A percentile compares a stretch with the other conserved stretches of the same genome.
Evolutionary conservation across 306 rosid genomes (phyloP).

Genomic region (Lathyrus aphaca): DNA sequence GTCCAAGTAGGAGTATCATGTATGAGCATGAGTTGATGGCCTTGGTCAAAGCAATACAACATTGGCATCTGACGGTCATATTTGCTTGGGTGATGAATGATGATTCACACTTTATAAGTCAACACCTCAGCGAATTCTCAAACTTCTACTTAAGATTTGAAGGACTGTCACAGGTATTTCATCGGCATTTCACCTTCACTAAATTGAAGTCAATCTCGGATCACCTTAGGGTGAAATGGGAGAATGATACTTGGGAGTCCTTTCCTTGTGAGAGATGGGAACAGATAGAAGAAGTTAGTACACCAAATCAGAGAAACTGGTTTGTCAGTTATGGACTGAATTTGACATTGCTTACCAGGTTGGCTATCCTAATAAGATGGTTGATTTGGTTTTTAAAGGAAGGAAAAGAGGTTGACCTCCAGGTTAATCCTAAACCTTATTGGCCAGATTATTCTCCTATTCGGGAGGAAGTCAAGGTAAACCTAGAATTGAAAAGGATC

Average conservation of each 20-base stretch:
- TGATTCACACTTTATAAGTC: not conserved
- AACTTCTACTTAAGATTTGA: not conserved
- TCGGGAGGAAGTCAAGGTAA: slow-evolving; percentile 7
- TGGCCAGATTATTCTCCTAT: not conserved
- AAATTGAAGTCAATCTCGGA: not conserved
- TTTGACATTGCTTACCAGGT: not conserved
- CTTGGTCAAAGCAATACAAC: slow-evolving; percentile 3
- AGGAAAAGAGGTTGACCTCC: not conserved
- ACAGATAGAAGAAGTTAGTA: not conserved
- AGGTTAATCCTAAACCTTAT: not conserved
- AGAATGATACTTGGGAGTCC: not conserved
- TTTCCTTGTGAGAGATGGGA: not conserved
- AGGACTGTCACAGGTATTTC: not conserved
- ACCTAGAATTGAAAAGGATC: not conserved
- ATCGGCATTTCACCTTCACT: not conserved
- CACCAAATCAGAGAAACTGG: slow-evolving; percentile 3
- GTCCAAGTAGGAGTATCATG: not conserved
- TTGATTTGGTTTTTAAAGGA: not conserved
- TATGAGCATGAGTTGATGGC: not conserved
- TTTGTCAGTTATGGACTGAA: not conserved
- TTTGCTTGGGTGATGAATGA: not conserved
- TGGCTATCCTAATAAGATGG: not conserved
- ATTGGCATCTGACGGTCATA: not conserved
- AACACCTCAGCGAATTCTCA: not conserved
- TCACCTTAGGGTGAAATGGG: not conserved